A percentile compares a stretch with the other conserved stretches of the same genome.
Evolutionary conservation across 2,329 filamentous ascomycete species (phyloP).

Genomic region (Zymoseptoria ardabiliae): DNA sequence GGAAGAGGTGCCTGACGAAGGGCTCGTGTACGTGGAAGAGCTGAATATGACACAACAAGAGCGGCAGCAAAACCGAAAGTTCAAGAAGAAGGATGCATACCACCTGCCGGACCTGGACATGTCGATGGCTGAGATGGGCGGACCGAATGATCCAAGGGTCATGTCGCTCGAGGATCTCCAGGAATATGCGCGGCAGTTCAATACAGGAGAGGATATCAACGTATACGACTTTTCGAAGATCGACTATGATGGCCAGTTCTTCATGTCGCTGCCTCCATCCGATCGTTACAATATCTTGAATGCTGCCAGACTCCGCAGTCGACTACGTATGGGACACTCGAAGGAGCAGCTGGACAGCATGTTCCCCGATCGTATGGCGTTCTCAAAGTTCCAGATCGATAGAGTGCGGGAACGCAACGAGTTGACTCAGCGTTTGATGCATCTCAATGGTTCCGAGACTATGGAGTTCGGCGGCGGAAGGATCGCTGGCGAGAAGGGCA

Average conservation of each 20-base stretch:
- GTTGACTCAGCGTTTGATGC: conserved; percentile 89
- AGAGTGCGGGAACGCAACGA: conserved; percentile 87
- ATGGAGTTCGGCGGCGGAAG: conserved; percentile 60
- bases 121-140: conserved; percentile 77
- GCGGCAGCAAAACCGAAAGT: conserved; percentile 64
- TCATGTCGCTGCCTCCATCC: conserved; percentile 77
- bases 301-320: conserved; percentile 77
- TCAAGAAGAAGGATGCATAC: conserved; percentile 89
- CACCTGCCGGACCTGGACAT: conserved; percentile 80
- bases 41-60: conserved; percentile 72
- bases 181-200: conserved; percentile 86
- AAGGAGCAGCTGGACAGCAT: conserved; percentile 94
- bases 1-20: conserved; percentile 61
- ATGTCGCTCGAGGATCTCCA: conserved; percentile 95
- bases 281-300: conserved; percentile 98
- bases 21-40: conserved; percentile 88
- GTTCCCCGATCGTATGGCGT: conserved; percentile 97
- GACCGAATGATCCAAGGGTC: conserved; percentile 83
- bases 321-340: conserved; percentile 88
- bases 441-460: conserved; percentile 75
- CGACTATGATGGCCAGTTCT: conserved; percentile 93
- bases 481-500: conserved; percentile 76
- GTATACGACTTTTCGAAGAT: conserved; percentile 96
- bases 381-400: conserved; percentile 94
- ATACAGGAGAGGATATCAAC: conserved; percentile 80